Percentiles rank a stretch among this genome's conserved stretches.
Evolutionary conservation across 1,284 basidiomycete genomes (phyloP).

Genomic region (Bothia castanella): DNA sequence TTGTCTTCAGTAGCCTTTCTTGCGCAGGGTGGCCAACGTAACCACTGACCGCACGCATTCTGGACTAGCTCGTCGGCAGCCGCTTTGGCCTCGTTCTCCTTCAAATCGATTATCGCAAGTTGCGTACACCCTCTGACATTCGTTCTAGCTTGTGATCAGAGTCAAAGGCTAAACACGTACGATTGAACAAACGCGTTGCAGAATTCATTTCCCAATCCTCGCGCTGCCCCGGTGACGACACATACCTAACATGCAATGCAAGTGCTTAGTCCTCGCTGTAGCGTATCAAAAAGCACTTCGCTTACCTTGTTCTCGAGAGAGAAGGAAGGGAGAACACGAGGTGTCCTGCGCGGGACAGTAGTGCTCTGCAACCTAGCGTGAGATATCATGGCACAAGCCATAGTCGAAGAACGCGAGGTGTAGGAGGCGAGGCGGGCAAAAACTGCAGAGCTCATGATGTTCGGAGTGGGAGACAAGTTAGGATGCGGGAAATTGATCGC

Average conservation of each 20-base stretch:
- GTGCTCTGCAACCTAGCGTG: conserved; percentile 28
- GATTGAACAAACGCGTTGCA: conserved; percentile 87
- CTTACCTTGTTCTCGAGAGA: conserved; percentile 67
- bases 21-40: conserved; percentile 7
- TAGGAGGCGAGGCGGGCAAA: conserved; percentile 26
- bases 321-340: conserved; percentile 52
- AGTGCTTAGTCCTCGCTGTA: neutral
- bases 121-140: conserved; percentile 68
- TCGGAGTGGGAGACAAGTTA: conserved; percentile 3
- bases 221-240: conserved; percentile 91
- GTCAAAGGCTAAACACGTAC: conserved; percentile 41
- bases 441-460: conserved; percentile 25
- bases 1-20: conserved; percentile 34
- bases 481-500: conserved; percentile 14
- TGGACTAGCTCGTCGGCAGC: conserved; percentile 74
- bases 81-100: conserved; percentile 63
- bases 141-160: conserved; percentile 1
- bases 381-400: conserved; percentile 12
- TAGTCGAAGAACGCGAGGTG: conserved; percentile 17
- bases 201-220: conserved; percentile 86
- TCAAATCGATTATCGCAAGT: conserved; percentile 83
- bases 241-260: conserved; percentile 60
- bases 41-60: conserved; percentile 47
- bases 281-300: neutral
- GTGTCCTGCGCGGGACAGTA: conserved; percentile 20